Conservation (phyloP, 495 filamentous ascomycete species). For the Xylaria scruposa region DNA sequence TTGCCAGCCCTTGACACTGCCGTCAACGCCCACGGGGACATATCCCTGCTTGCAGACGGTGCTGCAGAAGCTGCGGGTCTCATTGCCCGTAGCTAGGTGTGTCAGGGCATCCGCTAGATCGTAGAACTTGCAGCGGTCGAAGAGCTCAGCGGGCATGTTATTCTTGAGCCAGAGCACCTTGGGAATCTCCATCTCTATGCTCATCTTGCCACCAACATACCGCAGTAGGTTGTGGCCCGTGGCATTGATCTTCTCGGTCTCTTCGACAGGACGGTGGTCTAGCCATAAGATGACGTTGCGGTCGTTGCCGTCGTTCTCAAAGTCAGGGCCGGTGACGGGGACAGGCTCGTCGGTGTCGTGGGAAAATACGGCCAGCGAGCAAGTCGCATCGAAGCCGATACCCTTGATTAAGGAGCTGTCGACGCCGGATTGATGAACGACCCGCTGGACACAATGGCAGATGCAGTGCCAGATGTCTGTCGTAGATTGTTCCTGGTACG, state of each 20-base stretch:
- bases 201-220: constrained; percentile 97
- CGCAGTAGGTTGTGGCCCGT: constrained; percentile 91
- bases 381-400: constrained; percentile 96
- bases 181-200: constrained; percentile 98
- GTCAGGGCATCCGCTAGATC: constrained; percentile 94
- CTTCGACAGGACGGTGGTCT: constrained; percentile 86
- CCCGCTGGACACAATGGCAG: constrained; percentile 78
- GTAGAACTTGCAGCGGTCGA: constrained; percentile 93
- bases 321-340: constrained; percentile 85
- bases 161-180: constrained; percentile 98
- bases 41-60: constrained; percentile 96
- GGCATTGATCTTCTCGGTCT: constrained; percentile 89
- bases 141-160: constrained; percentile 92
- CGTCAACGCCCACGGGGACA: constrained; percentile 93
- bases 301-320: constrained; percentile 76
- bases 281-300: constrained; percentile 93
- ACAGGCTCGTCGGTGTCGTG: constrained; percentile 88
- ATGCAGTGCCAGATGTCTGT: constrained; percentile 94
- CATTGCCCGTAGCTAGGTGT: constrained; percentile 92
- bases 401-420: constrained; percentile 75
- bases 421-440: constrained; percentile 78
- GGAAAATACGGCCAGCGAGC: constrained; percentile 89
- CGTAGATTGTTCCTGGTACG: constrained; percentile 91
- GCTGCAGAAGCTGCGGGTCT: constrained; percentile 90
- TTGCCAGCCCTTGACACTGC: constrained; percentile 98